phyloP scores from a whole-genome alignment of 768 basidiomycete genomes.

The Lepiota brunneoincarnata region DNA sequence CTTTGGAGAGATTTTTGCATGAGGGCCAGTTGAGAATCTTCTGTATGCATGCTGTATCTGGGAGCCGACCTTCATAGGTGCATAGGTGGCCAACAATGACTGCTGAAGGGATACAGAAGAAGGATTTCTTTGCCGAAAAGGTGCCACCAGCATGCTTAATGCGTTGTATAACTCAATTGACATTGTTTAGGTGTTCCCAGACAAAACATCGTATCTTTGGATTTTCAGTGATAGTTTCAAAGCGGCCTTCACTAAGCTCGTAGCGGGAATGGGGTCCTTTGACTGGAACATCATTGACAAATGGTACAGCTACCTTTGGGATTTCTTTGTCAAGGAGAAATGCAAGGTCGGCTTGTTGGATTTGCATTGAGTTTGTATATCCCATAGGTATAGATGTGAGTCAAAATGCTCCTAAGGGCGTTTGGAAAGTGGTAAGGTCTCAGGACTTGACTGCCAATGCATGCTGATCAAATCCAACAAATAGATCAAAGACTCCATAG shows the following conservation, averaged over 20 bases:
- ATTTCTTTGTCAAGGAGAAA: slow-evolving; percentile 38
- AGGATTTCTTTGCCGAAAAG: slow-evolving; percentile 32
- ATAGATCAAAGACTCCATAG: slow-evolving; percentile 24
- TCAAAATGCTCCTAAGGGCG: slow-evolving; percentile 15
- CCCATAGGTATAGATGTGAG: slow-evolving; percentile 33
- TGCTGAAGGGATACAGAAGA: slow-evolving; percentile 23
- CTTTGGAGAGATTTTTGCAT: slow-evolving; percentile 15
- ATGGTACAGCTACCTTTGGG: slow-evolving; percentile 30
- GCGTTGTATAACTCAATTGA: slow-evolving; percentile 34
- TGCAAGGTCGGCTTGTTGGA: slow-evolving; percentile 30
- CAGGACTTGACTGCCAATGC: slow-evolving; percentile 21
- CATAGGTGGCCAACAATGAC: slow-evolving; percentile 36
- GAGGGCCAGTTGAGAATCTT: slow-evolving; percentile 24
- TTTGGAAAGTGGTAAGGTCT: slow-evolving; percentile 37
- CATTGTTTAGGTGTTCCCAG: slow-evolving; percentile 33
- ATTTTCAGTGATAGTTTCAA: slow-evolving; percentile 35
- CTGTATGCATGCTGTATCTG: slow-evolving; percentile 16
- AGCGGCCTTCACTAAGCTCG: slow-evolving; percentile 20
- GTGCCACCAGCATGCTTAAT: slow-evolving; percentile 35
- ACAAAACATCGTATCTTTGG: slow-evolving; percentile 32
- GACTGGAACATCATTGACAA: slow-evolving; percentile 36
- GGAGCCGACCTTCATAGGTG: slow-evolving; percentile 28
- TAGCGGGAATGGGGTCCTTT: slow-evolving; percentile 30
- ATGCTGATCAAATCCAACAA: slow-evolving; percentile 30
- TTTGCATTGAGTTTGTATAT: slow-evolving; percentile 28